Percentiles rank a stretch among this genome's conserved stretches.
Conservation (phyloP, 148 eudicot genomes). For the Chenopodium suecicum region DNA sequence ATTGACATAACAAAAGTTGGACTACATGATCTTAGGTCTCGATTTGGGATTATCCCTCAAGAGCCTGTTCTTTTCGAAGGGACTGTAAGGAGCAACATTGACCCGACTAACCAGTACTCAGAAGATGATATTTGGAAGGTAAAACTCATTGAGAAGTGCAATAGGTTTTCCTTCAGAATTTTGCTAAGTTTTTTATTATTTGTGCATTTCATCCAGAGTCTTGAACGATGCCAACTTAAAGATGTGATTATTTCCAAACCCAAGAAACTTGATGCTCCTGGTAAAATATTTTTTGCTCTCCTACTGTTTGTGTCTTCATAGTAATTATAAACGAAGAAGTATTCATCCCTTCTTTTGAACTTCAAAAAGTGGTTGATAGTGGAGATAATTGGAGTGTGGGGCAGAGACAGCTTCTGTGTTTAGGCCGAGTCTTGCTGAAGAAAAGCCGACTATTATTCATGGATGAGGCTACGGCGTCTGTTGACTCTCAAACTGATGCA, state of each 20-base stretch:
- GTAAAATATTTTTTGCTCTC: slow-evolving; percentile 28
- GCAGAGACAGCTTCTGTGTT: slow-evolving; percentile 88
- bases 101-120: slow-evolving; percentile 69
- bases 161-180: not conserved
- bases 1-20: slow-evolving; percentile 70
- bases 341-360: not conserved
- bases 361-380: slow-evolving; percentile 57
- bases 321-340: not conserved
- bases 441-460: slow-evolving; percentile 73
- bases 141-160: slow-evolving; percentile 1
- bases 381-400: slow-evolving; percentile 99
- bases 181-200: not conserved
- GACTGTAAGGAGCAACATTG: slow-evolving; percentile 90
- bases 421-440: slow-evolving; percentile 91
- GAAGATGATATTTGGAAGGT: slow-evolving; percentile 99
- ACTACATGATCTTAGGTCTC: slow-evolving; percentile 90
- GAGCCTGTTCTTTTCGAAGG: slow-evolving; percentile 98
- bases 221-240: slow-evolving; percentile 89
- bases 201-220: slow-evolving; percentile 50
- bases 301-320: too few species aligned
- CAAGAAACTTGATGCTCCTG: slow-evolving; percentile 80
- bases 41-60: slow-evolving; percentile 96
- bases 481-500: slow-evolving; percentile 94
- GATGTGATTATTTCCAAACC: slow-evolving; percentile 85
- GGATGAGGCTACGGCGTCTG: slow-evolving; percentile 99